Evolutionary conservation across 306 rosid species (phyloP).

Genomic region (Cucurbita moschata): DNA sequence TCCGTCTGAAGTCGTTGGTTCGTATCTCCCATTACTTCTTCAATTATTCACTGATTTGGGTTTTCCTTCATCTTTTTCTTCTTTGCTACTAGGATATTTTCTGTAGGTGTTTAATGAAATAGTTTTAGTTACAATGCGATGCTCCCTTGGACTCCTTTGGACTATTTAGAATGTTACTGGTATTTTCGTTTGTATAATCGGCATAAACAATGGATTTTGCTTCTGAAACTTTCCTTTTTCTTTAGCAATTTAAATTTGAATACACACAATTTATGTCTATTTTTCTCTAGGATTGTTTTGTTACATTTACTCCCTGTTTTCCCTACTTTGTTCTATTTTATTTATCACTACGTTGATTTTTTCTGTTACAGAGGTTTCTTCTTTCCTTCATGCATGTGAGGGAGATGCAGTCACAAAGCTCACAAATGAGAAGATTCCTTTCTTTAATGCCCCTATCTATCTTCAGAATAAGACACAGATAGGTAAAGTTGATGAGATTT

Average conservation of each 20-base stretch:
- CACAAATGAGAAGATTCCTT: constrained; percentile 70
- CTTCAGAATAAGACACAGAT: constrained; percentile 93
- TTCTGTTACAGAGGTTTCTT: constrained; percentile 50
- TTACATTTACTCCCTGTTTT: no score
- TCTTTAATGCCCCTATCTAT: constrained; percentile 86
- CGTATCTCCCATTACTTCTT: constrained; percentile 9
- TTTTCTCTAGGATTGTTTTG: not conserved
- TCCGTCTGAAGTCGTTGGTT: constrained; percentile 78
- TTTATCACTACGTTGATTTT: not conserved
- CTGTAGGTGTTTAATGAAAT: not conserved
- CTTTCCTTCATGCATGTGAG: constrained; percentile 82
- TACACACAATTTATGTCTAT: not conserved
- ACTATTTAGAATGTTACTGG: not conserved
- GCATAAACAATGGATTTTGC: not conserved
- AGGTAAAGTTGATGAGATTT: constrained; percentile 95
- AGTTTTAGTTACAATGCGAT: not conserved
- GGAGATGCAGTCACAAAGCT: constrained; percentile 94
- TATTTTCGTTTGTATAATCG: not conserved
- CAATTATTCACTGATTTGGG: not conserved
- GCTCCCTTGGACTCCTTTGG: not conserved
- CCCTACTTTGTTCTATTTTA: not conserved
- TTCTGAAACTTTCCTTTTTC: not conserved
- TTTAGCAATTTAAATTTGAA: not conserved
- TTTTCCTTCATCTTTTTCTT: not conserved
- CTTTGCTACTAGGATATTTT: not conserved